Evolutionary conservation across 106 monocot species (phyloP).

Genomic region (Cymbidium sinense): DNA sequence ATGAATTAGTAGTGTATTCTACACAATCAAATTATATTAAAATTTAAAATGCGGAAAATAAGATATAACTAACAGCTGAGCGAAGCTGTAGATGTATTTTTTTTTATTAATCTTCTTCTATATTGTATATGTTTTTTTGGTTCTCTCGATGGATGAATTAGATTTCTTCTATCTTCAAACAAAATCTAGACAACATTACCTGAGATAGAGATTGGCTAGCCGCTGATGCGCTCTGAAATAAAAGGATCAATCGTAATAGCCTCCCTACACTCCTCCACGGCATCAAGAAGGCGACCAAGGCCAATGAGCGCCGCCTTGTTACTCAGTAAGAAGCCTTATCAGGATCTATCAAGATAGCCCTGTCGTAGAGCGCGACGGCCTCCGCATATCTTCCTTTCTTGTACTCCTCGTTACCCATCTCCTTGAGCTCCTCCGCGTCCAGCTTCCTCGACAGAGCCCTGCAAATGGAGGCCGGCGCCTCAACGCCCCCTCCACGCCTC

Average conservation of each 20-base stretch:
- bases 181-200: conserved; percentile 12
- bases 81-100: no score
- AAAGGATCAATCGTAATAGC: conserved; percentile 47
- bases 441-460: conserved; percentile 26
- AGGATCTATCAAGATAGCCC: conserved; percentile 33
- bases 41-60: no score
- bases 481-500: neutral
- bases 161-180: neutral
- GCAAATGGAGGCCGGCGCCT: conserved; percentile 11
- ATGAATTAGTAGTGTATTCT: no score
- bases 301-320: conserved; percentile 46
- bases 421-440: conserved; percentile 47
- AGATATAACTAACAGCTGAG: no score
- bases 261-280: conserved; percentile 36
- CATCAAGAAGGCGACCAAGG: conserved; percentile 44
- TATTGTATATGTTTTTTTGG: no score
- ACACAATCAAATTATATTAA: no score
- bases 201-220: conserved; percentile 44
- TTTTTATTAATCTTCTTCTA: no score
- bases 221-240: conserved; percentile 40
- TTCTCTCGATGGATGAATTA: no score
- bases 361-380: conserved; percentile 41
- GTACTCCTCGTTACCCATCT: conserved; percentile 68
- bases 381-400: conserved; percentile 37
- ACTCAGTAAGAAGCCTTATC: conserved; percentile 40